phyloP scores from a whole-genome alignment of 2,329 filamentous ascomycete species.

The Biscogniauxia marginata region DNA sequence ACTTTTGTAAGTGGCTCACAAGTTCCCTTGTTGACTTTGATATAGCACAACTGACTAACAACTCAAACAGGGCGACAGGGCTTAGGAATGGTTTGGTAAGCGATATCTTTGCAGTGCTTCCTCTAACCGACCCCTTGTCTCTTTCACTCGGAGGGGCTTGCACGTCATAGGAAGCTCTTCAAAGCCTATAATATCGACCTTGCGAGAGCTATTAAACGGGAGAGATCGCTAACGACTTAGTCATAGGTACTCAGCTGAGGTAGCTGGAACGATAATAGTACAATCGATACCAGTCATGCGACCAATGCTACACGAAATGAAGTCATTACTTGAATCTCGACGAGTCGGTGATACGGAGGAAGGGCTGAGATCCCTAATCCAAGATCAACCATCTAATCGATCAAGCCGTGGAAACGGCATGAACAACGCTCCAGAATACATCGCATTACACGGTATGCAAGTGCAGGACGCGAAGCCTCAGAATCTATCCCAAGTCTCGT shows the following conservation, averaged over 20 bases:
- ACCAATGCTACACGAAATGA: constrained; percentile 43
- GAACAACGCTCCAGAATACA: not conserved
- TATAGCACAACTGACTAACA: not conserved
- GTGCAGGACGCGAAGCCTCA: not conserved
- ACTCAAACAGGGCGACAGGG: not conserved
- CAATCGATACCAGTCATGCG: constrained; percentile 53
- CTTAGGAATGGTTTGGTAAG: not conserved
- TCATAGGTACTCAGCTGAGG: constrained; percentile 47
- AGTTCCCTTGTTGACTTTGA: not conserved
- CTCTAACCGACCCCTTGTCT: not conserved
- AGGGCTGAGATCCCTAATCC: not conserved
- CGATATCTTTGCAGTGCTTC: not conserved
- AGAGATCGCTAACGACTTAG: not conserved
- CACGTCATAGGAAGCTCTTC: too few species aligned
- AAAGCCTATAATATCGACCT: too few species aligned
- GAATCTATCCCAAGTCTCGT: not conserved
- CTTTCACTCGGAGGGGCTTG: not conserved
- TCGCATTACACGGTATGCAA: not conserved
- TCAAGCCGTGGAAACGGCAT: not conserved
- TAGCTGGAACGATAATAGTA: constrained; percentile 54
- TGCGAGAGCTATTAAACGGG: not conserved
- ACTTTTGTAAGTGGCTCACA: constrained; percentile 39
- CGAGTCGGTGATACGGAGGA: not conserved
- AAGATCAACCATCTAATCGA: not conserved
- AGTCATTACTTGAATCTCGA: not conserved